Percentiles rank a stretch among this genome's conserved stretches.
Conservation (phyloP, 2,329 filamentous ascomycete species). For the Aureobasidium zeae region DNA sequence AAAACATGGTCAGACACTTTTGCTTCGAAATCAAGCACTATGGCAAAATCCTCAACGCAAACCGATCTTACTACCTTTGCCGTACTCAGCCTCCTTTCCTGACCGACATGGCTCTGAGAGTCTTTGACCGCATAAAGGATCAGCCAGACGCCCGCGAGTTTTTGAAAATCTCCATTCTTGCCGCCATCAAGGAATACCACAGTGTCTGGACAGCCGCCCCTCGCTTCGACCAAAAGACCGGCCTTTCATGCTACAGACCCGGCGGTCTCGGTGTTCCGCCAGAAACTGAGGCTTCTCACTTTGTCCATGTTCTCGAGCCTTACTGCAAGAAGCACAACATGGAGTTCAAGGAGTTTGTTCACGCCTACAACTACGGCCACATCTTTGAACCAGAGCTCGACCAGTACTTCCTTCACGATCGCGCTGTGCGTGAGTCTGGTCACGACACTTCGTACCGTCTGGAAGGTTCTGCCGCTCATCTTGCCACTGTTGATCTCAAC, state of each 20-base stretch:
- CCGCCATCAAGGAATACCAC: slow-evolving; percentile 95
- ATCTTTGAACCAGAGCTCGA: slow-evolving; percentile 82
- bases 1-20: slow-evolving; percentile 92
- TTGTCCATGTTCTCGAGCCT: slow-evolving; percentile 69
- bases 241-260: slow-evolving; percentile 76
- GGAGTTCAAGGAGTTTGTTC: slow-evolving; percentile 73
- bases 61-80: slow-evolving; percentile 87
- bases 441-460: slow-evolving; percentile 94
- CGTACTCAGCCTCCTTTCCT: slow-evolving; percentile 94
- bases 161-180: slow-evolving; percentile 66
- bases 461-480: slow-evolving; percentile 74
- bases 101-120: slow-evolving; percentile 90
- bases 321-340: slow-evolving; percentile 78
- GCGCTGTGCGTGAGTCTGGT: slow-evolving; percentile 89
- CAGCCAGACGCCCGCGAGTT: slow-evolving; percentile 75
- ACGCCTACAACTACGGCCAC: slow-evolving; percentile 71
- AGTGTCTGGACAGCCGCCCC: slow-evolving; percentile 70
- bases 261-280: slow-evolving; percentile 79
- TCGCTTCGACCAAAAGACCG: slow-evolving; percentile 65
- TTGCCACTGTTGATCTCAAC: slow-evolving; percentile 92
- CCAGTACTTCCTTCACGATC: slow-evolving; percentile 91
- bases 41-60: slow-evolving; percentile 96
- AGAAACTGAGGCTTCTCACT: slow-evolving; percentile 82
- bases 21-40: slow-evolving; percentile 98
- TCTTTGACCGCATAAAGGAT: slow-evolving; percentile 87